Evolutionary conservation across 768 basidiomycete genomes (phyloP).

Genomic region (Leccinellum luteum): DNA sequence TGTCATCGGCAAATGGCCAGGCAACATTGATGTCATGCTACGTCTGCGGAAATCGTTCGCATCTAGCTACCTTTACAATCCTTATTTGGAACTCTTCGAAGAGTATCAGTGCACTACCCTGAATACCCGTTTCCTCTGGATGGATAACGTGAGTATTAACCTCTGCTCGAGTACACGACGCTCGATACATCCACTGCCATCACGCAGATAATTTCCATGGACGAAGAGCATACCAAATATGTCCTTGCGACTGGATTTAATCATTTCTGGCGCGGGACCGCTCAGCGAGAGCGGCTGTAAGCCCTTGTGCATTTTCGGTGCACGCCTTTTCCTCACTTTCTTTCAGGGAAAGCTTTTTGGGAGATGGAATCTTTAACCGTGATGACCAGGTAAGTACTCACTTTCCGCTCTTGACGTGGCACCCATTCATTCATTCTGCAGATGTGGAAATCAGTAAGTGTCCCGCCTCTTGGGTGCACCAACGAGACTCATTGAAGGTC

Average conservation of each 20-base stretch:
- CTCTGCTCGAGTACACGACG: neutral
- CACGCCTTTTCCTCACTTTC: conserved; percentile 8
- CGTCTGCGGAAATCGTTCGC: conserved; percentile 53
- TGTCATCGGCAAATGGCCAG: conserved; percentile 70
- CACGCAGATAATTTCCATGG: conserved; percentile 68
- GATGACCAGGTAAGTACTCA: conserved; percentile 57
- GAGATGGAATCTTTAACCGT: conserved; percentile 74
- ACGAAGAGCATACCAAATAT: conserved; percentile 65
- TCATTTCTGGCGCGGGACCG: conserved; percentile 63
- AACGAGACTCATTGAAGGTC: conserved; percentile 7
- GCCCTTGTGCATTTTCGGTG: conserved; percentile 19
- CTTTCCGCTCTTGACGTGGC: neutral
- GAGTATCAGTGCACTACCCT: conserved; percentile 71
- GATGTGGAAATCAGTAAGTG: conserved; percentile 65
- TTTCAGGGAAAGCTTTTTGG: conserved; percentile 51
- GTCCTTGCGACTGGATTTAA: conserved; percentile 63
- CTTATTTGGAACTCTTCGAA: conserved; percentile 63
- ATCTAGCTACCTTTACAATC: conserved; percentile 59
- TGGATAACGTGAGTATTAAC: conserved; percentile 52
- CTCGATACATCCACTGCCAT: neutral
- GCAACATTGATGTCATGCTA: conserved; percentile 70
- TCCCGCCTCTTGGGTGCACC: neutral
- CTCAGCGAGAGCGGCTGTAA: conserved; percentile 66
- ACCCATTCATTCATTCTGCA: conserved; percentile 15
- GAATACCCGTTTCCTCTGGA: conserved; percentile 67